Evolutionary conservation across 805 yeast genomes (phyloP), one percentile per base, ranked within the genome.

Genomic region (Ogataea paraovalis): DNA sequence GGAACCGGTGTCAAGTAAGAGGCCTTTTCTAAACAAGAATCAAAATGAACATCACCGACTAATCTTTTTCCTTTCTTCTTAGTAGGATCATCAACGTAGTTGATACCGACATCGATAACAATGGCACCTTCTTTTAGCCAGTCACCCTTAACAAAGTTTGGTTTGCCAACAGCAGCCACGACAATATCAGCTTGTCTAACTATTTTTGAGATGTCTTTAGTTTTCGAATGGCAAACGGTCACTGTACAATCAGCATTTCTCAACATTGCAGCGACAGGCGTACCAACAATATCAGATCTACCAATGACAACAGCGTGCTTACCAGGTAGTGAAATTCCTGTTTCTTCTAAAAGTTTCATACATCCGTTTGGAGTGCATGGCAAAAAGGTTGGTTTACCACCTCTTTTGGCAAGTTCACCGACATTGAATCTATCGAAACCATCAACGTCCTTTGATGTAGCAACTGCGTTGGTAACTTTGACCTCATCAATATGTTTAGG

Each of bases 311-410:
- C 94, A n/a, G 91, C 92, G 59, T 80, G 75, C 50, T 82, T 76
- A 52, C 94, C 94, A 28, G 69, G 62, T 41, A 86, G 62, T 8
- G 69, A 65, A 20, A 84, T 76, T 18, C 79, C 76, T 28, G 85
- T 73, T 52, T 77, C 74, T 53, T 78, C 69, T 49, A 87, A 70
- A 53, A 87, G 70, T 59, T 79, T 78, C 68, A 87, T 76, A 56
- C 85, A 80, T 23, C 95, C 96, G 65, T 84, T 77, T 44, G 96
- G 96, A 19, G 96, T 87, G 65, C 95, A 87, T 36, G 96, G 95
- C 59, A 83, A 71, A 66, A 82, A 87, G 48, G 65, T 64, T 34
- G 95, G 94, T 20, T 72, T 60, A 38, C 92, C 94, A 50, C 82
- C 83, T 62, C 77, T 82, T 62, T 86, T 86, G 54, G 85, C 74